Base-by-base conservation (phyloP, 257 asterid genomes). In the Scutellaria minor region DNA sequence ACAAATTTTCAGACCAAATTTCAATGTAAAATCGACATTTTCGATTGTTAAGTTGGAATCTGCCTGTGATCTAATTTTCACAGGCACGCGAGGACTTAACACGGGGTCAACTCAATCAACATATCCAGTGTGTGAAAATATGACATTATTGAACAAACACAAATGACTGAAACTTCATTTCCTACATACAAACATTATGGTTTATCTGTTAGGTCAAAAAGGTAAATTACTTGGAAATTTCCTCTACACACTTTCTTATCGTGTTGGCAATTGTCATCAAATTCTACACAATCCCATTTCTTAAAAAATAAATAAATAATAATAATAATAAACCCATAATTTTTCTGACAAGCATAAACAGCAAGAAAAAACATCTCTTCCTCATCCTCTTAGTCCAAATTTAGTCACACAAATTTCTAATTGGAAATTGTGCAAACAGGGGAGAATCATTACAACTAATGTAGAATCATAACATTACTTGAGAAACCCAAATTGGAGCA, bases 141-240 rank as follows among this genome's bases (percentile, higher is more conserved):
- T 22, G 27, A 18, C 70, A 76, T 46, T 37, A 74, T 41, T 39
- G 13, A 41, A 40, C 68, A 71, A 31, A 7, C 11, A 57, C 4
- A 46, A 57, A 37, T 12, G 11, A 7, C 18, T 10, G 7, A 20
- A 53, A 53, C 22, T 24, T 9, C 15, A 27, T 44, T 66, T 22
- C 11, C 42, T 65, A 35, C 13, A 47, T 13, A 24, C 31, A 74
- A 56, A 44, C 44, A 65, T 61, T 0, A 11, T 39, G 11, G 27
- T 35, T 52, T 7, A 11, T 31, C 37, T 31, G 37, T 0, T 52
- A 62, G 48, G 62, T 62, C 77, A 61, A 27, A 31, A n/a, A 11
- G 10, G 74, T 27, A 42, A 42, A 54, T 42, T 15, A 54, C 45
- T 70, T 20, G 48, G 75, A 70, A 42, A 53, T 18, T 20, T 20